These are phyloP conservation scores for Quercus alba DNA, from an alignment of 306 rosid species.

Conservation along the genomic window DNA sequence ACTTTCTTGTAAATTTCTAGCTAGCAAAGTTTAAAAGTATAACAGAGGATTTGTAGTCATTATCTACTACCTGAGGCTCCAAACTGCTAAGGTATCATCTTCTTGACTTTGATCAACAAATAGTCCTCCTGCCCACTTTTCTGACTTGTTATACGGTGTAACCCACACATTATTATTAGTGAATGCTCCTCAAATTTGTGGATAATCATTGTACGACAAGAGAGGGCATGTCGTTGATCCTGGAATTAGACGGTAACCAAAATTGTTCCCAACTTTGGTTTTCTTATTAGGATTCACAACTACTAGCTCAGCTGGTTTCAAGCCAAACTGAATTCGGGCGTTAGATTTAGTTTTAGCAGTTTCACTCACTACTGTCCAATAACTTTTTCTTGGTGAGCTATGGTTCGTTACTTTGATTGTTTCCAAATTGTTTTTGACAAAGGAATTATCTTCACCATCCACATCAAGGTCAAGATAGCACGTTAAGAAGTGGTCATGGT, in stretches of 20 bases:
- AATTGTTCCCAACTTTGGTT: constrained; percentile 34
- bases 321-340: constrained; percentile 34
- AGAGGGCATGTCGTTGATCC: constrained; percentile 28
- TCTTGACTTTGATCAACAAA: constrained; percentile 44
- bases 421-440: constrained; percentile 42
- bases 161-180: constrained; percentile 29
- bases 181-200: constrained; percentile 54
- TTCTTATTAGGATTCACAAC: constrained; percentile 53
- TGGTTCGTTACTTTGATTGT: constrained; percentile 24
- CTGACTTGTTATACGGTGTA: no score
- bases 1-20: no score
- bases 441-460: constrained; percentile 56
- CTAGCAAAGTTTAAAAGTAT: no score
- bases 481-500: constrained; percentile 59
- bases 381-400: constrained; percentile 54
- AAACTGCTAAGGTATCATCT: constrained; percentile 39
- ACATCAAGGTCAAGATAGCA: constrained; percentile 64
- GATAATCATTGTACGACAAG: constrained; percentile 42
- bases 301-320: constrained; percentile 31
- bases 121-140: constrained; percentile 44
- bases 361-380: constrained; percentile 31
- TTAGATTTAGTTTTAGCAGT: constrained; percentile 35
- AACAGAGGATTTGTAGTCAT: no score
- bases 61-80: no score
- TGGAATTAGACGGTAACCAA: constrained; percentile 53